A percentile compares a stretch with the other conserved stretches of the same genome.
Evolutionary conservation across 345 rosid species (phyloP).

Genomic region (Sisymbrium irio): DNA sequence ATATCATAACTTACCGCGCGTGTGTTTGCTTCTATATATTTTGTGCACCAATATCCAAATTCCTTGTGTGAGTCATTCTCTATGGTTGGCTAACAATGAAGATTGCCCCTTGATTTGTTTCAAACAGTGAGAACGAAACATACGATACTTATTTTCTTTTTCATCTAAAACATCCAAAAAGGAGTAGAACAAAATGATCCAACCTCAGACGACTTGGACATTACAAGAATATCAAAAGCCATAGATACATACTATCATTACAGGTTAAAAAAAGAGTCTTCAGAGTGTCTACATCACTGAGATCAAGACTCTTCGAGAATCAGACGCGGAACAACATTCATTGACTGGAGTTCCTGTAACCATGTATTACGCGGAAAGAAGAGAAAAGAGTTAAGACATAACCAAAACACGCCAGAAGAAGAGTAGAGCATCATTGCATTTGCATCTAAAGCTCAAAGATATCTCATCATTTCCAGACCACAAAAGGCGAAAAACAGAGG

Average conservation of each 20-base stretch:
- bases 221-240: background rate
- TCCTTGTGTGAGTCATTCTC: background rate
- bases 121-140: background rate
- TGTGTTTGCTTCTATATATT: background rate
- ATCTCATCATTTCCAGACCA: background rate
- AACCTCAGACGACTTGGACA: background rate
- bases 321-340: slow-evolving; percentile 77
- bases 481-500: background rate
- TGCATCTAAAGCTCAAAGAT: background rate
- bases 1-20: background rate
- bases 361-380: background rate
- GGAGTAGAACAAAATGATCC: background rate
- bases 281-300: background rate
- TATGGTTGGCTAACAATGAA: background rate
- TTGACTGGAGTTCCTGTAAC: slow-evolving; percentile 79
- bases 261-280: background rate
- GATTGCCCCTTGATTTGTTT: background rate
- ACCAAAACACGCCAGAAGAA: background rate
- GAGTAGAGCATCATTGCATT: background rate
- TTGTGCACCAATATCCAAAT: background rate
- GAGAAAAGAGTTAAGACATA: background rate
- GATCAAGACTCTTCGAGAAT: slow-evolving; percentile 55
- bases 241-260: background rate
- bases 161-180: background rate
- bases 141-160: background rate